Percentiles rank a stretch among this genome's conserved stretches.
phyloP scores from a whole-genome alignment of 2,329 filamentous ascomycete species.

The Dryadomyces quercivorus region DNA sequence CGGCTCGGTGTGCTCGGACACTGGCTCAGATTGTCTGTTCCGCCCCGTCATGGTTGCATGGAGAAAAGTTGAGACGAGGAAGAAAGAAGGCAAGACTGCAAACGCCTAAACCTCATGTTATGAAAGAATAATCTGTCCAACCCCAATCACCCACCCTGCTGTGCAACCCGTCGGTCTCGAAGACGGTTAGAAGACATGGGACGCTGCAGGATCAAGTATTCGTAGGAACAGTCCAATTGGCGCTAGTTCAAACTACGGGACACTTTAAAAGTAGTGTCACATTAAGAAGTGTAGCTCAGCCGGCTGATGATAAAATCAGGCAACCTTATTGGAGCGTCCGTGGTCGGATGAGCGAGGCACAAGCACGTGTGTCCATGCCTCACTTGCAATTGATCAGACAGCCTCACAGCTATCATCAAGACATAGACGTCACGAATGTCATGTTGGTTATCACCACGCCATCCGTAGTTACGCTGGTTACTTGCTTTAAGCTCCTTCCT shows the following conservation, averaged over 20 bases:
- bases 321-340: not conserved
- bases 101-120: not conserved
- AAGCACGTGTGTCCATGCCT: not conserved
- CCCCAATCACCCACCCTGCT: not conserved
- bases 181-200: not conserved
- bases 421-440: no score
- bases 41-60: not conserved
- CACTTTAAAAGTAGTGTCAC: no score
- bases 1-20: not conserved
- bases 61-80: not conserved
- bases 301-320: not conserved
- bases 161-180: not conserved
- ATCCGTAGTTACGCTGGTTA: not conserved
- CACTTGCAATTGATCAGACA: not conserved
- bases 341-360: no score
- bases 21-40: not conserved
- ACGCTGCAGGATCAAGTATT: not conserved
- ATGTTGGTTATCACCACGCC: not conserved
- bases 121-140: not conserved
- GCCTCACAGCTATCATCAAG: not conserved
- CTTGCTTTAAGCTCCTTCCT: not conserved
- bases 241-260: no score
- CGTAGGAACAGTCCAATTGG: no score
- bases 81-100: not conserved
- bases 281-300: no score